phyloP scores from a whole-genome alignment of 495 filamentous ascomycete species.

The Xylaria acuta region DNA sequence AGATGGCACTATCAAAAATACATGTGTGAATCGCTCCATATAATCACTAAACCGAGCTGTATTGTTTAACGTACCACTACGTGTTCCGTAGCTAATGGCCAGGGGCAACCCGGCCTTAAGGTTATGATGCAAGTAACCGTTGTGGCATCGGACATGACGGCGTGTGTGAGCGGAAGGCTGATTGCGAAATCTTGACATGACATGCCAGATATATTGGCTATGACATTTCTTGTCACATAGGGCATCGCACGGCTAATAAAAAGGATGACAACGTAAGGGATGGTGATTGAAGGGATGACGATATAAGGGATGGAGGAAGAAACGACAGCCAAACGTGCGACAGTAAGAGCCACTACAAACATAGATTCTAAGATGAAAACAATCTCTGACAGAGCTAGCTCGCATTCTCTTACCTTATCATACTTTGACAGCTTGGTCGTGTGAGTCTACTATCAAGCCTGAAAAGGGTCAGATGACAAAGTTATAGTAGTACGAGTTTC shows the following conservation, averaged over 20 bases:
- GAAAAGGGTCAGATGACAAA: slow-evolving; percentile 21
- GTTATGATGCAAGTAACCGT: slow-evolving; percentile 25
- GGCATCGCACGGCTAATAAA: not conserved
- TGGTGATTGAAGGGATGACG: not conserved
- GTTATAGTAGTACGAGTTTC: slow-evolving; percentile 22
- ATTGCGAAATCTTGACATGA: slow-evolving; percentile 11
- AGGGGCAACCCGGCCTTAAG: slow-evolving; percentile 17
- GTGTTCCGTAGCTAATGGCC: slow-evolving; percentile 23
- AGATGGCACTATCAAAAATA: not conserved
- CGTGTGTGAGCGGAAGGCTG: not conserved
- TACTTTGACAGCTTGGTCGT: not conserved
- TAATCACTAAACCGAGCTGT: not conserved
- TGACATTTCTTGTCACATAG: not conserved
- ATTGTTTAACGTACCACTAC: not conserved
- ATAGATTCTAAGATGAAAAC: not conserved
- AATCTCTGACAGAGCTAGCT: not conserved
- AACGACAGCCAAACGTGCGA: not conserved
- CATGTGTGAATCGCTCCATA: not conserved
- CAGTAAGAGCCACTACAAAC: not conserved
- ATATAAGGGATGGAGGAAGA: not conserved
- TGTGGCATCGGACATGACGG: slow-evolving; percentile 15
- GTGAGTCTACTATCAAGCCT: not conserved
- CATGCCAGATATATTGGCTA: slow-evolving; percentile 12
- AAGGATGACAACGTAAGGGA: not conserved
- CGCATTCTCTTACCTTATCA: slow-evolving; percentile 10